Conservation (phyloP, 495 filamentous ascomycete species). For the Aspergillus leporis region DNA sequence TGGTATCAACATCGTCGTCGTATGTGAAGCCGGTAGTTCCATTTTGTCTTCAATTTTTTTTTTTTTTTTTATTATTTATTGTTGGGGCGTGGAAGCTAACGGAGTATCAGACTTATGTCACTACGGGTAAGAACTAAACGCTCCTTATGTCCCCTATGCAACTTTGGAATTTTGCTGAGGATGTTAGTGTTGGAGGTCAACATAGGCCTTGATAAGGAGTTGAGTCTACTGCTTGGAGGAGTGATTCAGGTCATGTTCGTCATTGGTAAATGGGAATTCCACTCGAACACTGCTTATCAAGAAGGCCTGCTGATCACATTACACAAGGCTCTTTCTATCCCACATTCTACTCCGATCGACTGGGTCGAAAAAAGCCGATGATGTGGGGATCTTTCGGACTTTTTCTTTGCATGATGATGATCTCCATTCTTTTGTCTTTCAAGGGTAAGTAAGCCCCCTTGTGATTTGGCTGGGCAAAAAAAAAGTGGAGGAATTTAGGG, state of each 20-base stretch:
- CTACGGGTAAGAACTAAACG: slow-evolving; percentile 28
- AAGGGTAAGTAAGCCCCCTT: slow-evolving; percentile 22
- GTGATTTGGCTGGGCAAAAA: slow-evolving; percentile 14
- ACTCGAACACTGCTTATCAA: neutral
- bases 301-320: neutral
- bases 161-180: slow-evolving; percentile 7
- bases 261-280: slow-evolving; percentile 21
- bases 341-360: slow-evolving; percentile 42
- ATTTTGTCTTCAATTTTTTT: neutral
- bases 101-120: slow-evolving; percentile 43
- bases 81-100: slow-evolving; percentile 6
- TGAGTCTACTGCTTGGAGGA: slow-evolving; percentile 50
- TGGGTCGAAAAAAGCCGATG: slow-evolving; percentile 61
- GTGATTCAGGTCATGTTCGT: slow-evolving; percentile 45
- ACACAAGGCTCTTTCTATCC: slow-evolving; percentile 33
- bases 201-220: slow-evolving; percentile 48
- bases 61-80: neutral
- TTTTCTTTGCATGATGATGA: slow-evolving; percentile 54
- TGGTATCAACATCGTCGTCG: slow-evolving; percentile 54
- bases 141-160: neutral
- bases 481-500: neutral
- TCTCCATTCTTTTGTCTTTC: slow-evolving; percentile 50
- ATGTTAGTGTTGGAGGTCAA: slow-evolving; percentile 43
- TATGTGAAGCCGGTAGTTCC: slow-evolving; percentile 14
- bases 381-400: slow-evolving; percentile 56